Base-by-base conservation (phyloP, 2,329 filamentous ascomycete genomes). In the Tolypocladium guangdongense region DNA sequence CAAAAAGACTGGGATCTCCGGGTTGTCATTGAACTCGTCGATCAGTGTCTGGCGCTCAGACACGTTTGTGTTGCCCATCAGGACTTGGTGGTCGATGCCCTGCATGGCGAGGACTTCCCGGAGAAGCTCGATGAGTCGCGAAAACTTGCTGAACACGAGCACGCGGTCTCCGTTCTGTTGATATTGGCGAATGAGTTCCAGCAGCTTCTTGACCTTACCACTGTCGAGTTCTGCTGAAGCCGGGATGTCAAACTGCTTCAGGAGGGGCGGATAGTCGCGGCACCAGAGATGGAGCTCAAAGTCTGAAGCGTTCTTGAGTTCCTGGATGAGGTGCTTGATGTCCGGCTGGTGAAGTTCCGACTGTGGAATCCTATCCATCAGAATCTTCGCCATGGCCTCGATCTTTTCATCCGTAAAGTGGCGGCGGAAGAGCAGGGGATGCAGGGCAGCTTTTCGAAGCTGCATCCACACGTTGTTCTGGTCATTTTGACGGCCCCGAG, bases 111-210 rank as follows among this genome's bases (percentile, higher is more conserved):
- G 77, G 0, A 95, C 89, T 61, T 88, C 83, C 58, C 90, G 86
- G 0, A 99, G 77, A 53, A 99, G 90, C 68, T 96, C 88, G 69
- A 97, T 87, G 52, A 96, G 86, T 59, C 89, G 86, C 7, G 89
- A 89, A 68, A 97, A 99, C 62, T 96, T 90, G 47, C 87, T 95
- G 72, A 99, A 99, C 27, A 99, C 83, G 2, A 99, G 78, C 1
- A 88, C 85, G 4, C 92, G 85, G 66, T 96, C 91, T 4, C 91
- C 92, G 51, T 90, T 90, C 55, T 78, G 73, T 59, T 85, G 84
- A 70, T 90, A 96, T 16, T 78, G 71, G 12, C 77, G 74, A 1
- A 99, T 77, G 14, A 99, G 78, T 61, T 87, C 79, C 30, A 90
- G 76, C 30, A 97, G 80, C 59, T 87, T 86, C 58, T 83, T 73